Evolutionary conservation across 768 basidiomycete species (phyloP).

Genomic region (Cystofilobasidium capitatum): DNA sequence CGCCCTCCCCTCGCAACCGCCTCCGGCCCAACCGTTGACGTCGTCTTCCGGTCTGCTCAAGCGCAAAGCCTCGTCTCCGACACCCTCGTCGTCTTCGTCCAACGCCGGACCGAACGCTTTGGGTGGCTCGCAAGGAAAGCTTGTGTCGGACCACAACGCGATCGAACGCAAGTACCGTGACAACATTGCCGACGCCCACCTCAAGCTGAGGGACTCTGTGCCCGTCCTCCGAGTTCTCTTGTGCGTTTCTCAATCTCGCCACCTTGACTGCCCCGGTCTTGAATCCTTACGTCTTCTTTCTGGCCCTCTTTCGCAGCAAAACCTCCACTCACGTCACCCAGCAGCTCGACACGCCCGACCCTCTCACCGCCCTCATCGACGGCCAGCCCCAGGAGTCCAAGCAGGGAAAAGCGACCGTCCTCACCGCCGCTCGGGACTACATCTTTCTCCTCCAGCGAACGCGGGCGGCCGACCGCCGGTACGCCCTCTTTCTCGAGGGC

Average conservation of each 20-base stretch:
- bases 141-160: slow-evolving; percentile 25
- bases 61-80: background rate
- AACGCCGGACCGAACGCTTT: background rate
- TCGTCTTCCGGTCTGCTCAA: background rate
- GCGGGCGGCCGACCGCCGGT: slow-evolving; percentile 7
- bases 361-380: slow-evolving; percentile 19
- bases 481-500: slow-evolving; percentile 11
- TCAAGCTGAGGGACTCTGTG: slow-evolving; percentile 22
- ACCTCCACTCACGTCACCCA: slow-evolving; percentile 19
- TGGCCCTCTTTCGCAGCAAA: background rate
- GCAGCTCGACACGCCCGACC: slow-evolving; percentile 17
- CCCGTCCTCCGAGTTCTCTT: slow-evolving; percentile 25
- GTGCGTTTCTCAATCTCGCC: background rate
- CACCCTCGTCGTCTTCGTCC: background rate
- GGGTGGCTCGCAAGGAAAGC: background rate
- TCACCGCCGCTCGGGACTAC: slow-evolving; percentile 24
- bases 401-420: slow-evolving; percentile 26
- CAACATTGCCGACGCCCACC: slow-evolving; percentile 20
- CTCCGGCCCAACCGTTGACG: background rate
- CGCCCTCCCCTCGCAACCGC: background rate
- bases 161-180: slow-evolving; percentile 27
- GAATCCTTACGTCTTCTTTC: background rate
- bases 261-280: background rate
- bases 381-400: slow-evolving; percentile 23
- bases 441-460: slow-evolving; percentile 23